phyloP scores from a whole-genome alignment of 371 early-diverging fungal species.

The Gilbertella persicaria region DNA sequence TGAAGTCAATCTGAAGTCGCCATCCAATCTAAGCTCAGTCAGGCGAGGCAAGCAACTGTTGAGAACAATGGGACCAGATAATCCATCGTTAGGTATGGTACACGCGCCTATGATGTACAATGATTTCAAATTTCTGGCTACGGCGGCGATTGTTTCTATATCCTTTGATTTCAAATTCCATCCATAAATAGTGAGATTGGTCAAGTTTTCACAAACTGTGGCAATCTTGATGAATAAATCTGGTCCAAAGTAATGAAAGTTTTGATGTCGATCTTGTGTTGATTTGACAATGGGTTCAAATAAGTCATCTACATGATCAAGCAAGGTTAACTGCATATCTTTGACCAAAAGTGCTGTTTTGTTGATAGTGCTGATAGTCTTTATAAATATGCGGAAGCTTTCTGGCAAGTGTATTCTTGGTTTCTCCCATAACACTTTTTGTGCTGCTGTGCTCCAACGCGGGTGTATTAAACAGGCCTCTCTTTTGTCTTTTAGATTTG shows the following conservation, averaged over 20 bases:
- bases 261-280: conserved; percentile 16
- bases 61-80: conserved; percentile 12
- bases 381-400: conserved; percentile 22
- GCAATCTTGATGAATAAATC: background rate
- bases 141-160: conserved; percentile 22
- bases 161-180: conserved; percentile 24
- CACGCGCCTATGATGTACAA: conserved; percentile 35
- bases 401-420: conserved; percentile 27
- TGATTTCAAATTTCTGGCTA: conserved; percentile 7
- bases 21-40: conserved; percentile 24
- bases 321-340: conserved; percentile 23
- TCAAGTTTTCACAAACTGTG: conserved; percentile 4
- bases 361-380: conserved; percentile 6
- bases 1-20: conserved; percentile 17
- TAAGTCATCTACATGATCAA: conserved; percentile 16
- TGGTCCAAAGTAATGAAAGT: too few relatives aligned
- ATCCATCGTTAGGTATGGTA: background rate
- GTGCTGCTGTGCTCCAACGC: conserved; percentile 35
- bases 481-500: conserved; percentile 26
- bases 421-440: conserved; percentile 37
- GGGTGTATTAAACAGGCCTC: conserved; percentile 32
- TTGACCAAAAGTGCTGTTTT: conserved; percentile 30
- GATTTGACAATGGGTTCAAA: conserved; percentile 28
- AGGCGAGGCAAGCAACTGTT: conserved; percentile 23
- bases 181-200: conserved; percentile 40